Evolutionary conservation across 2,329 filamentous ascomycete species (phyloP).

Genomic region (Claviceps digitariae): DNA sequence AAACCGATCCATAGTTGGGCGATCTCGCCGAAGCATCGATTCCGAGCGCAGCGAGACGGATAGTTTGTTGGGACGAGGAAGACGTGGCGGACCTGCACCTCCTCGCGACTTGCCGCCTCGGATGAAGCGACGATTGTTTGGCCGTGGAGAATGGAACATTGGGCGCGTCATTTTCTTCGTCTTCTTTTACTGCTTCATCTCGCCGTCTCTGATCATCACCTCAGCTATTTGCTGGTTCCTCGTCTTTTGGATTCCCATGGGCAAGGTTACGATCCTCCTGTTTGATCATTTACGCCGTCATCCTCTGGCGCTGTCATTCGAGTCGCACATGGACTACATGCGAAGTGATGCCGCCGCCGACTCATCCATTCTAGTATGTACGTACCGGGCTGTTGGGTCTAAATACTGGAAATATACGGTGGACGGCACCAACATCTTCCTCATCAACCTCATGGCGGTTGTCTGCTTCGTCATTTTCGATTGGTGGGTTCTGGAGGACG

Average conservation of each 20-base stretch:
- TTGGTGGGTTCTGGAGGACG: conserved; percentile 63
- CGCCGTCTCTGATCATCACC: conserved; percentile 71
- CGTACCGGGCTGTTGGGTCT: conserved; percentile 83
- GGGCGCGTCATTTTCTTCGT: conserved; percentile 91
- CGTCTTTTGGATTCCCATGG: conserved; percentile 98
- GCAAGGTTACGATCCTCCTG: conserved; percentile 78
- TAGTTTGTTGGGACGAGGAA: conserved; percentile 59
- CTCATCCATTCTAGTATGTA: conserved; percentile 84
- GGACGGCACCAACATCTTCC: conserved; percentile 96
- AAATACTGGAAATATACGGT: conserved; percentile 99
- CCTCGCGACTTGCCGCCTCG: conserved; percentile 22
- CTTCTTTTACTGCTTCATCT: conserved; percentile 89
- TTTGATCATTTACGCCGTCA: conserved; percentile 87
- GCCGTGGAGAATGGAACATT: conserved; percentile 88
- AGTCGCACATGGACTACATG: conserved; percentile 67
- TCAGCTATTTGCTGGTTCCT: conserved; percentile 89
- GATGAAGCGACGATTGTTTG: conserved; percentile 78
- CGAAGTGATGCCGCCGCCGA: conserved; percentile 58
- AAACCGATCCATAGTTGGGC: conserved; percentile 68
- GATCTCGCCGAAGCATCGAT: conserved; percentile 77
- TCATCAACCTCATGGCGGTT: conserved; percentile 90
- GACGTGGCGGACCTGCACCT: conserved; percentile 30
- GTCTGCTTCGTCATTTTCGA: conserved; percentile 94
- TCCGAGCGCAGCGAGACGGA: conserved; percentile 76
- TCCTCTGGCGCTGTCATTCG: conserved; percentile 83